Conservation (phyloP, 192 early-diverging fungal genomes). For the Coemansia sp. region DNA sequence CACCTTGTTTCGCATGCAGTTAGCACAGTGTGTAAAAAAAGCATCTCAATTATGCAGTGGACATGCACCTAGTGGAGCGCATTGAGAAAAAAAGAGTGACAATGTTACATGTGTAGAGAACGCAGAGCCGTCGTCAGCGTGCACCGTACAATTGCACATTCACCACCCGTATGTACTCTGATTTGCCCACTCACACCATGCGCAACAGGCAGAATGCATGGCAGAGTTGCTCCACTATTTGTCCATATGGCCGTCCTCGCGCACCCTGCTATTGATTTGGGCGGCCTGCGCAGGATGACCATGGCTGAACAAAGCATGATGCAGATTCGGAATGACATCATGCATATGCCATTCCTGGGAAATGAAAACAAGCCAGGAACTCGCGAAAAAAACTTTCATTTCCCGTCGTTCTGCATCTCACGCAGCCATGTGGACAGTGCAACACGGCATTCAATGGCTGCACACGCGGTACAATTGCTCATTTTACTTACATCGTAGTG, state of each 20-base stretch:
- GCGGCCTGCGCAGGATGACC: neutral
- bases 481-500: slow-evolving; percentile 49
- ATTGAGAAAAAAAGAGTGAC: neutral
- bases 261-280: slow-evolving; percentile 2
- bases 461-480: neutral
- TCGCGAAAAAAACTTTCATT: neutral
- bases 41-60: neutral
- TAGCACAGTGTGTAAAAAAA: slow-evolving; percentile 2
- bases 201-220: neutral
- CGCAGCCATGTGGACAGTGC: neutral
- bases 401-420: neutral
- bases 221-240: slow-evolving; percentile 3
- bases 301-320: slow-evolving; percentile 3
- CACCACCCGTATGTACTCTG: neutral
- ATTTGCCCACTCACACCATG: neutral
- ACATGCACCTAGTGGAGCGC: neutral
- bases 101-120: neutral
- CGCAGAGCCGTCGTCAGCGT: neutral
- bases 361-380: slow-evolving; percentile 9
- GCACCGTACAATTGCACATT: neutral
- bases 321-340: slow-evolving; percentile 20
- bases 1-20: slow-evolving; percentile 6
- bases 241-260: neutral
- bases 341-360: slow-evolving; percentile 7
- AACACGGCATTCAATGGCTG: neutral